Base-by-base conservation (phyloP, 495 filamentous ascomycete species). In the Hypoxylon trugodes region DNA sequence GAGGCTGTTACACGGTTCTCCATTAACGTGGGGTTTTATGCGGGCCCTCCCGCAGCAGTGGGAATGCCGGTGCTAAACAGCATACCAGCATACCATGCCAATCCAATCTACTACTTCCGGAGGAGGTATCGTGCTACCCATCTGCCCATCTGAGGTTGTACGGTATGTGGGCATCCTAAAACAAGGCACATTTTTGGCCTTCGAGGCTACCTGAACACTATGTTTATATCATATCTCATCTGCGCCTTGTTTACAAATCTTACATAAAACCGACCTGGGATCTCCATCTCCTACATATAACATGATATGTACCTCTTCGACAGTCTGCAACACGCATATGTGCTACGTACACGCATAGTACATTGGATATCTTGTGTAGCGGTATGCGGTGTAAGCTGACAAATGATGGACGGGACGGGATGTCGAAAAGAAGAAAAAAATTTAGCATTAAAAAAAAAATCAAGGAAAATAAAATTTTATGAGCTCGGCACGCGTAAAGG, bases 311-410 rank as follows among this genome's bases (percentile, higher is more conserved):
- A n/a, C n/a, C n/a, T n/a, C n/a, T n/a, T n/a, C n/a, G n/a, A n/a
- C 28, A 10, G 28, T 10, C 10, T 10, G 28, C 28, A 30, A 30
- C 28, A 5, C 28, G 10, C 28, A 4, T 30, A 30, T n/a, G n/a
- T n/a, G n/a, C 8, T 48, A 50, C 18, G 8, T 24, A 22, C 18
- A 10, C 36, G 25, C n/a, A 12, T 25, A 18, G 10, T 21, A 30
- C 3, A 26, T 15, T 25, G n/a, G 15, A 33, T 48, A 15, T n/a
- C 42, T 10, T n/a, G 53, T 52, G 47, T 52, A 53, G 59, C 59
- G 42, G 59, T 43, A 62, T 62, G 59, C 50, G 13, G 59, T 61
- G 59, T 61, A 61, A 61, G 43, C 59, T 62, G 59, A 62, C 51
- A 40, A n/a, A 25, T 26, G 10, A 13, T 6, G 16, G 25, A 15